Evolutionary conservation across 768 basidiomycete genomes (phyloP).

Genomic region (Mycena albidolilacea): DNA sequence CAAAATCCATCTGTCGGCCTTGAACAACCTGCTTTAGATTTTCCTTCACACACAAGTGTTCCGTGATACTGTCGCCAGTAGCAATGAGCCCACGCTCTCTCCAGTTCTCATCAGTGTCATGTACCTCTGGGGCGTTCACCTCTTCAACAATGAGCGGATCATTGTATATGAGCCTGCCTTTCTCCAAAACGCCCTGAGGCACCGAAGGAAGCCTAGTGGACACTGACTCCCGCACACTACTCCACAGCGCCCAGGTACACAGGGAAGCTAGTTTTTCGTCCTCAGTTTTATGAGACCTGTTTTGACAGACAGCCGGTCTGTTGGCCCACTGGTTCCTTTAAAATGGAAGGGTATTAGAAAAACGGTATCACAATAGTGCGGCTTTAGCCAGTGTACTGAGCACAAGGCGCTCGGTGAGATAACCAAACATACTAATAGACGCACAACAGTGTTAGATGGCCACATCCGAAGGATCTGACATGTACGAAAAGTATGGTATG

Average conservation of each 20-base stretch:
- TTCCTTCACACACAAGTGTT: slow-evolving; percentile 60
- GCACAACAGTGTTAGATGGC: too few species aligned
- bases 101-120: slow-evolving; percentile 47
- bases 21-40: slow-evolving; percentile 55
- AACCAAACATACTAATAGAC: too few species aligned
- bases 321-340: slow-evolving; percentile 61
- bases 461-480: too few species aligned
- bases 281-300: too few species aligned
- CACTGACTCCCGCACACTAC: slow-evolving; percentile 49
- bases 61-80: slow-evolving; percentile 43
- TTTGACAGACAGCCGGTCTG: slow-evolving; percentile 55
- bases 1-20: too few species aligned
- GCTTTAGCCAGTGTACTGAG: slow-evolving; percentile 51
- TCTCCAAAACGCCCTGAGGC: slow-evolving; percentile 51
- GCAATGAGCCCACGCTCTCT: slow-evolving; percentile 27
- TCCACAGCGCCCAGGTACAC: slow-evolving; percentile 45
- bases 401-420: slow-evolving; percentile 24
- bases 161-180: slow-evolving; percentile 48
- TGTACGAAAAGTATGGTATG: too few species aligned
- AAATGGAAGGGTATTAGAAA: slow-evolving; percentile 57
- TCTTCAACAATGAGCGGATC: slow-evolving; percentile 44
- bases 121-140: slow-evolving; percentile 44
- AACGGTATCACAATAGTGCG: slow-evolving; percentile 57
- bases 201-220: slow-evolving; percentile 48
- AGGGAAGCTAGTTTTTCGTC: too few species aligned